Conservation (phyloP, 441 rosid species). For the Manihot esculenta region DNA sequence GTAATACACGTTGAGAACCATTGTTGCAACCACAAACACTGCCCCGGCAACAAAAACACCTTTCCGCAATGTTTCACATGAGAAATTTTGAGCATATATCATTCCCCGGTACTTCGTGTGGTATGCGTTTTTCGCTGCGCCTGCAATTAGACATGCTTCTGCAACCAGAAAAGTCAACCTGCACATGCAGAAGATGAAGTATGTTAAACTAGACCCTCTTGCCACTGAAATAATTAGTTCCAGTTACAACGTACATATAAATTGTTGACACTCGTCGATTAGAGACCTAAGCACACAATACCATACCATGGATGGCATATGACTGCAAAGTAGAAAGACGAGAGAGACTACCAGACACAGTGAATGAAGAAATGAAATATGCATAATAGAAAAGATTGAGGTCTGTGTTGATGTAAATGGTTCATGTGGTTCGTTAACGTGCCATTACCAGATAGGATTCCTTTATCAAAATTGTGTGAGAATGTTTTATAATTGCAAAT, state of each 20-base stretch:
- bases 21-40: slow-evolving; percentile 75
- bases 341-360: background rate
- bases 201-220: background rate
- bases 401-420: background rate
- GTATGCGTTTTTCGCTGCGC: slow-evolving; percentile 86
- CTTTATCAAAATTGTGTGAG: background rate
- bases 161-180: slow-evolving; percentile 83
- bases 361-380: background rate
- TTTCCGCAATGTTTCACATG: slow-evolving; percentile 78
- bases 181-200: slow-evolving; percentile 16
- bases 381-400: background rate
- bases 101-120: slow-evolving; percentile 82
- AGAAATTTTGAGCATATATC: slow-evolving; percentile 67
- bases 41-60: slow-evolving; percentile 91
- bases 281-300: no score
- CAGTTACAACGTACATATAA: background rate
- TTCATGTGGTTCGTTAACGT: background rate
- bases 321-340: no score
- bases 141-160: slow-evolving; percentile 87
- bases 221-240: background rate
- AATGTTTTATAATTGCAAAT: background rate
- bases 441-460: background rate
- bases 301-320: background rate
- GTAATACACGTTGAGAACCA: slow-evolving; percentile 80
- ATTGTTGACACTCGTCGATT: background rate